Conservation (phyloP, 345 rosid species). For the Eucalyptus pauciflora region DNA sequence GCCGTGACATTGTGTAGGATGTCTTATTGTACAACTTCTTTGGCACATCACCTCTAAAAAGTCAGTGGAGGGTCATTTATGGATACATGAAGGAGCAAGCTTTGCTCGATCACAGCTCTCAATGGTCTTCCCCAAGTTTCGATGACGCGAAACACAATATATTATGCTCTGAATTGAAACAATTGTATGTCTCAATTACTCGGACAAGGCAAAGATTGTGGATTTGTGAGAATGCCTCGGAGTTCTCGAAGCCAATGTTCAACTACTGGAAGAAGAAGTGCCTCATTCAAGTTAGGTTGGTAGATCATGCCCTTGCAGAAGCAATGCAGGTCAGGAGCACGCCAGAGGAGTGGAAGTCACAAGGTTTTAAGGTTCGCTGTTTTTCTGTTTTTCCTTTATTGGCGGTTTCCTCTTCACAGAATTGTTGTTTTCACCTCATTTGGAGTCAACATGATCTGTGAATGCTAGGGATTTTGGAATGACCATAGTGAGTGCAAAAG, state of each 20-base stretch:
- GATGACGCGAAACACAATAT: conserved; percentile 17
- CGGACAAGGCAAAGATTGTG: conserved; percentile 47
- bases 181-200: conserved; percentile 24
- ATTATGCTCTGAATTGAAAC: conserved; percentile 30
- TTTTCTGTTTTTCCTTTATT: neutral
- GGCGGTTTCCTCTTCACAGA: too few relatives aligned
- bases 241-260: conserved; percentile 12
- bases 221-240: conserved; percentile 33
- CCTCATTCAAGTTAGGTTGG: conserved; percentile 17
- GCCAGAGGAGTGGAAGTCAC: conserved; percentile 31
- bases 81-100: conserved; percentile 8
- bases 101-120: neutral
- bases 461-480: too few relatives aligned
- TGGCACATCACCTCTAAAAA: conserved; percentile 27
- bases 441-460: too few relatives aligned
- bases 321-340: conserved; percentile 36
- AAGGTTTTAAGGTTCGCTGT: conserved; percentile 23
- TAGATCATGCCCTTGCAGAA: conserved; percentile 22
- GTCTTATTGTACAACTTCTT: conserved; percentile 43
- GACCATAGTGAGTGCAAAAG: too few relatives aligned
- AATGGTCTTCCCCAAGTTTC: conserved; percentile 10
- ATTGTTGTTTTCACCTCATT: too few relatives aligned
- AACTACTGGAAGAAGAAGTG: conserved; percentile 1
- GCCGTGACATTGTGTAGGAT: conserved; percentile 9
- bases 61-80: conserved; percentile 40